phyloP scores from a whole-genome alignment of 768 basidiomycete species.

The Lanmaoa pseudosensibilis region DNA sequence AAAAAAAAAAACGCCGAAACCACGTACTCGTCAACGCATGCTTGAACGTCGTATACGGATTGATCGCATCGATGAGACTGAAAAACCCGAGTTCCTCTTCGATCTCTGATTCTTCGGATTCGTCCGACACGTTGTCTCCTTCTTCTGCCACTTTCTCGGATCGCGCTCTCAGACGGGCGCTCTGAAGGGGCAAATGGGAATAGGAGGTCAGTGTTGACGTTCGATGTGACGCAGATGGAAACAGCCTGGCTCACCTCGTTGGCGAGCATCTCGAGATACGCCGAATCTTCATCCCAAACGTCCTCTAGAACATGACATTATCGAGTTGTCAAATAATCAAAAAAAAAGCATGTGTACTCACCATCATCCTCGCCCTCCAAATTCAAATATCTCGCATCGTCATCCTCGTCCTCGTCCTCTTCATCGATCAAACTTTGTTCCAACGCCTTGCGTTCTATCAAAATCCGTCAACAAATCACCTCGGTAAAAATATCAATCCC shows the following conservation, averaged over 20 bases:
- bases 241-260: slow-evolving; percentile 56
- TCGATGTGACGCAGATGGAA: not conserved
- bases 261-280: slow-evolving; percentile 84
- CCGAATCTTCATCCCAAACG: slow-evolving; percentile 88
- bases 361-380: slow-evolving; percentile 67
- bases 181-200: slow-evolving; percentile 38
- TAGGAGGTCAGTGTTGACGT: not conserved
- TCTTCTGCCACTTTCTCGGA: slow-evolving; percentile 40
- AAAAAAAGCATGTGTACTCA: slow-evolving; percentile 19
- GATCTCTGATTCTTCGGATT: slow-evolving; percentile 57
- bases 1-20: not conserved
- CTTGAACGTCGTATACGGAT: slow-evolving; percentile 79
- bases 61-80: slow-evolving; percentile 76
- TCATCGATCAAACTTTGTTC: slow-evolving; percentile 49
- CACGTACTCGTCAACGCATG: slow-evolving; percentile 66
- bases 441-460: slow-evolving; percentile 57
- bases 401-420: slow-evolving; percentile 47
- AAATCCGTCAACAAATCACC: not conserved
- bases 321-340: not conserved
- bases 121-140: slow-evolving; percentile 38
- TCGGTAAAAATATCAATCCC: not conserved
- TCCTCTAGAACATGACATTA: slow-evolving; percentile 52
- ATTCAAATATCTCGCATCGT: slow-evolving; percentile 54
- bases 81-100: slow-evolving; percentile 85
- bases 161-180: slow-evolving; percentile 69